Conservation (phyloP, 257 asterid genomes). For the Ocimum tenuiflorum region DNA sequence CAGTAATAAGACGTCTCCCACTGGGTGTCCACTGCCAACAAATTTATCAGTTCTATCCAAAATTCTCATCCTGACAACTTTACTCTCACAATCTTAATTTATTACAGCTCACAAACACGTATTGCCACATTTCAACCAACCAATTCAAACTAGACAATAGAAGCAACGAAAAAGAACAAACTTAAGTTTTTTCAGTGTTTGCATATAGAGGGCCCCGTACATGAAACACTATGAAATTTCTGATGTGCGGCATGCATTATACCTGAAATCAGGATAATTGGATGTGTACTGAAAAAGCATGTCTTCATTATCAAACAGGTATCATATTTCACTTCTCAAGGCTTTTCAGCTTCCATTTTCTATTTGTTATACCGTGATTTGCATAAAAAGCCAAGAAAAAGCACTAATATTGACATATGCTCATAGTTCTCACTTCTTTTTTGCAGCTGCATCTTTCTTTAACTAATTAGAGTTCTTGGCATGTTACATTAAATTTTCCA, state of each 20-base stretch:
- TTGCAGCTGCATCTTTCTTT: background rate
- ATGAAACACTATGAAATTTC: background rate
- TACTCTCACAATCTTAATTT: background rate
- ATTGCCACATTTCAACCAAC: slow-evolving; percentile 2
- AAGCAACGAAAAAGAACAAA: slow-evolving; percentile 2
- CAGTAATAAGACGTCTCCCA: slow-evolving; percentile 98
- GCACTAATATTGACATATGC: background rate
- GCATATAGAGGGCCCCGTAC: background rate
- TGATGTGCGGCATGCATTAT: background rate
- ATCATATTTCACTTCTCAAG: too few species aligned
- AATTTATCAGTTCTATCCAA: slow-evolving; percentile 8
- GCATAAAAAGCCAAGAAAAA: background rate
- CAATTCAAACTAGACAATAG: slow-evolving; percentile 6
- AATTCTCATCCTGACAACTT: background rate
- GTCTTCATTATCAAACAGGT: background rate
- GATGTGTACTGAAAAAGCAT: background rate
- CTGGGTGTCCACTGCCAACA: slow-evolving; percentile 93
- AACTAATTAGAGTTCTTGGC: background rate
- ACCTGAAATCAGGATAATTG: too few species aligned
- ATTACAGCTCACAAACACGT: background rate
- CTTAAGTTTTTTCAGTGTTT: background rate
- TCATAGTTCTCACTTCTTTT: background rate
- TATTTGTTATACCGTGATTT: too few species aligned
- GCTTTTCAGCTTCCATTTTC: too few species aligned
- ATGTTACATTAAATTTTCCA: background rate